These are phyloP conservation scores for Blepharisma japonicum DNA, from an alignment of 73 alveolate genomes.

Conservation along the genomic window DNA sequence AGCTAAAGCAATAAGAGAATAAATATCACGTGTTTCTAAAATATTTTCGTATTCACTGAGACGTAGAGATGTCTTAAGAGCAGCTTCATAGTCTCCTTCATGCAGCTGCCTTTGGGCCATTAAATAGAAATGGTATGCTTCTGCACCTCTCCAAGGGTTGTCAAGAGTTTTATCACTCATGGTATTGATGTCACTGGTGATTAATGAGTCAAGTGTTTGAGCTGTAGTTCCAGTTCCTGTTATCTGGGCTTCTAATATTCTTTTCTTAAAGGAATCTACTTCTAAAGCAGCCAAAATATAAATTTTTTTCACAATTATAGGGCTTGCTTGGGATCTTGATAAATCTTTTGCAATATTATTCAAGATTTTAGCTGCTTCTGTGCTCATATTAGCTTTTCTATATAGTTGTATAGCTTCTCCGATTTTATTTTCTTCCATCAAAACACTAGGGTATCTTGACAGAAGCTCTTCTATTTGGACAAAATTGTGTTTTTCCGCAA, in stretches of 20 bases:
- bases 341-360: slow-evolving; percentile 90
- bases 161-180: slow-evolving; percentile 91
- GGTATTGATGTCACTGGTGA: slow-evolving; percentile 82
- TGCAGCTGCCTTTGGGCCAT: slow-evolving; percentile 93
- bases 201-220: slow-evolving; percentile 88
- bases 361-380: slow-evolving; percentile 97
- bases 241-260: slow-evolving; percentile 94
- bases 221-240: slow-evolving; percentile 92
- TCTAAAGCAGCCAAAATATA: slow-evolving; percentile 97
- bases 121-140: slow-evolving; percentile 98
- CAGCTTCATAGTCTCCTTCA: slow-evolving; percentile 90
- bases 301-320: slow-evolving; percentile 88
- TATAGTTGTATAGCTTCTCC: slow-evolving; percentile 97
- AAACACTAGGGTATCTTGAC: slow-evolving; percentile 92
- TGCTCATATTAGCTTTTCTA: slow-evolving; percentile 97
- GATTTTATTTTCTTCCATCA: slow-evolving; percentile 96
- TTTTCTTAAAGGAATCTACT: slow-evolving; percentile 83
- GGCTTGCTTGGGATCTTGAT: slow-evolving; percentile 79
- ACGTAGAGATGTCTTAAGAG: slow-evolving; percentile 95
- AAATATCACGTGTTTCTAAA: slow-evolving; percentile 88
- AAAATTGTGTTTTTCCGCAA: slow-evolving; percentile 98
- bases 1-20: slow-evolving; percentile 89
- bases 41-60: slow-evolving; percentile 94
- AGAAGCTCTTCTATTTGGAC: slow-evolving; percentile 97
- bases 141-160: slow-evolving; percentile 99